Percentiles rank a stretch among this genome's conserved stretches.
Evolutionary conservation across 441 rosid genomes (phyloP).

Genomic region (Aleurites moluccanus): DNA sequence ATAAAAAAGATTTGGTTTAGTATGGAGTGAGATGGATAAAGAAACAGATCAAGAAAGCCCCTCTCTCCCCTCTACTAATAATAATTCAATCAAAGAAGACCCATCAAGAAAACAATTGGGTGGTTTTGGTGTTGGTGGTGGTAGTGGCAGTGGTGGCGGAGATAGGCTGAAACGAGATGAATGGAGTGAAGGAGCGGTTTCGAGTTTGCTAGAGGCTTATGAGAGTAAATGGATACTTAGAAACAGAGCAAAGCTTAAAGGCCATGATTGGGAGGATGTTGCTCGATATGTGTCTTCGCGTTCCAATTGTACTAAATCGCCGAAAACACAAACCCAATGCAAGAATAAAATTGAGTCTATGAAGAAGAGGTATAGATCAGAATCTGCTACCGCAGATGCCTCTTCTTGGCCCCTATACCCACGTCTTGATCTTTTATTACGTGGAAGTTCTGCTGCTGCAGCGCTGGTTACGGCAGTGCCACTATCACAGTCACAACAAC

Average conservation of each 20-base stretch:
- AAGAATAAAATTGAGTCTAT: slow-evolving; percentile 98
- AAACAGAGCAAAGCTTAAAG: slow-evolving; percentile 91
- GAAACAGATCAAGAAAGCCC: slow-evolving; percentile 50
- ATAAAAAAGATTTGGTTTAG: slow-evolving; percentile 18
- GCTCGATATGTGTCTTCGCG: slow-evolving; percentile 74
- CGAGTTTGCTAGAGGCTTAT: slow-evolving; percentile 82
- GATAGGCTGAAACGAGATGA: slow-evolving; percentile 87
- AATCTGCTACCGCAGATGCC: slow-evolving; percentile 65
- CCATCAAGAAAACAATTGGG: slow-evolving; percentile 39
- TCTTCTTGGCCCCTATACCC: slow-evolving; percentile 91
- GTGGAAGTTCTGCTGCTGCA: slow-evolving; percentile 41
- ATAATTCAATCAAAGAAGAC: slow-evolving; percentile 31
- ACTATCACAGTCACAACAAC: slow-evolving; percentile 18
- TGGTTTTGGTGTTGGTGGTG: slow-evolving; percentile 16
- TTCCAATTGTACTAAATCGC: slow-evolving; percentile 54
- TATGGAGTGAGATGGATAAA: slow-evolving; percentile 62
- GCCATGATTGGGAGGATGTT: slow-evolving; percentile 98
- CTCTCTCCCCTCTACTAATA: slow-evolving; percentile 33
- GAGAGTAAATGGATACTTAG: slow-evolving; percentile 86
- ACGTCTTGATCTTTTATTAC: slow-evolving; percentile 77
- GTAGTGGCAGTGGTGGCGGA: too few species aligned
- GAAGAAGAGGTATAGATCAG: slow-evolving; percentile 94
- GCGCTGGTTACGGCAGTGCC: not conserved
- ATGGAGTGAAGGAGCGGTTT: slow-evolving; percentile 98
- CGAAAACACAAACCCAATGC: slow-evolving; percentile 95